Evolutionary conservation across 441 rosid genomes (phyloP), one percentile per base, ranked within the genome.

Genomic region (Melastoma candidum): DNA sequence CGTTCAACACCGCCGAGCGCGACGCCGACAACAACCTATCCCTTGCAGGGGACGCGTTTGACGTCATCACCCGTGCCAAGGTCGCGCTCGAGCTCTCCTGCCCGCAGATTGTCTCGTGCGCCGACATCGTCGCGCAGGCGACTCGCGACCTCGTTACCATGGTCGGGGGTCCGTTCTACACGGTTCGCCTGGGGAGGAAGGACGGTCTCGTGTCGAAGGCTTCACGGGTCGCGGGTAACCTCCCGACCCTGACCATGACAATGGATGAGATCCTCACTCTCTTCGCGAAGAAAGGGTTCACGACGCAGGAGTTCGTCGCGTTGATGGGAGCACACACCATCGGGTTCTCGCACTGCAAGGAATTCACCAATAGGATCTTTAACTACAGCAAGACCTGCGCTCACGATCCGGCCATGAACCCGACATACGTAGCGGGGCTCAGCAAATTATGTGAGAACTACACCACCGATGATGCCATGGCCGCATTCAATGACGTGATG

Each of bases 61-160:
- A 68, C 11, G 44, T 53, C 32, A 1, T 68, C 57, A 57, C 60
- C 24, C 60, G 50, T 1, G 71, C 57, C 51, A 68, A 68, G 63
- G 58, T 54, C 3, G 57, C 54, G 3, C 7, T 63, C 22, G 68
- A 68, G 57, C 45, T 58, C 45, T 46, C 52, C n/a, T 68, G 71
- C 60, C 68, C 68, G 32, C 44, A 48, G 29, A 49, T 43, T 11
- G 63, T 61, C 49, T 67, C 66, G 1, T 67, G 67, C 24, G 58
- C 67, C 6, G 71, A 67, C 32, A 29, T 67, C 47, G 22, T 61
- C 44, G 63, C 66, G 11, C 47, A 51, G 12, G 60, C 64, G 6
- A 68, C 67, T 12, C 56, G 64, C n/a, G 71, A 68, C 60, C 57
- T 68, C 7, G 12, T 68, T 26, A 50, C 44, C 48, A 46, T 68